These are phyloP conservation scores for Lizonia empirigonia DNA, from an alignment of 2,329 filamentous ascomycete species.

Conservation along the genomic window DNA sequence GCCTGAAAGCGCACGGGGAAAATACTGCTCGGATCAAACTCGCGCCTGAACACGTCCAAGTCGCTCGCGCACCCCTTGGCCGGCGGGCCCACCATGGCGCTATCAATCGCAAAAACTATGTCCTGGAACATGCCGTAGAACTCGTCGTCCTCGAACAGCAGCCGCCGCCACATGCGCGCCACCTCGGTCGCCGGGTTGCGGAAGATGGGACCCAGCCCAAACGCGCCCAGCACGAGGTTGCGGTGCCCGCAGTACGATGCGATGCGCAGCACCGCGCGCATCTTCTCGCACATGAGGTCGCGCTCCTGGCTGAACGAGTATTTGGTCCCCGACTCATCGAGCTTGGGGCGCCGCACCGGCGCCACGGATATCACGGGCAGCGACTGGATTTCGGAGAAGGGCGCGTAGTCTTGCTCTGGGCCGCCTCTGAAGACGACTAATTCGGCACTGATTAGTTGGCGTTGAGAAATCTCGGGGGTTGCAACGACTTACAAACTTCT, in stretches of 20 bases:
- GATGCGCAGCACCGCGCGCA: constrained; percentile 72
- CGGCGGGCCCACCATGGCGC: constrained; percentile 36
- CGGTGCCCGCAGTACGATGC: constrained; percentile 56
- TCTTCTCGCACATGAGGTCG: constrained; percentile 74
- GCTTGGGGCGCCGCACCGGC: constrained; percentile 74
- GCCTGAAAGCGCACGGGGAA: constrained; percentile 42
- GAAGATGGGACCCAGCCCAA: constrained; percentile 53
- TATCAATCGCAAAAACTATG: constrained; percentile 54
- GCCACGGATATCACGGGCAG: constrained; percentile 76
- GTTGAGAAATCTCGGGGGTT: not conserved
- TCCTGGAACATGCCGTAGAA: constrained; percentile 53
- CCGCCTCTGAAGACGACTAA: constrained; percentile 73
- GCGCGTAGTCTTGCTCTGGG: constrained; percentile 56
- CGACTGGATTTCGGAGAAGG: constrained; percentile 55
- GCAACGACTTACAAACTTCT: constrained; percentile 62
- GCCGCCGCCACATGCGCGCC: constrained; percentile 52
- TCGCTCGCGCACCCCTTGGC: constrained; percentile 45
- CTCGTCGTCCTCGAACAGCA: constrained; percentile 52
- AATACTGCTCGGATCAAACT: constrained; percentile 47
- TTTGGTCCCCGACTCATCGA: constrained; percentile 68
- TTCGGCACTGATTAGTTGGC: not conserved
- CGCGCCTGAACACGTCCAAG: constrained; percentile 49
- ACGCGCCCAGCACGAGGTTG: constrained; percentile 52
- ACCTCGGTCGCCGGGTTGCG: constrained; percentile 52
- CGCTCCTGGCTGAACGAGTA: constrained; percentile 76